Base-by-base conservation (phyloP, 1,284 basidiomycete genomes). In the Melampsora larici-populina region DNA sequence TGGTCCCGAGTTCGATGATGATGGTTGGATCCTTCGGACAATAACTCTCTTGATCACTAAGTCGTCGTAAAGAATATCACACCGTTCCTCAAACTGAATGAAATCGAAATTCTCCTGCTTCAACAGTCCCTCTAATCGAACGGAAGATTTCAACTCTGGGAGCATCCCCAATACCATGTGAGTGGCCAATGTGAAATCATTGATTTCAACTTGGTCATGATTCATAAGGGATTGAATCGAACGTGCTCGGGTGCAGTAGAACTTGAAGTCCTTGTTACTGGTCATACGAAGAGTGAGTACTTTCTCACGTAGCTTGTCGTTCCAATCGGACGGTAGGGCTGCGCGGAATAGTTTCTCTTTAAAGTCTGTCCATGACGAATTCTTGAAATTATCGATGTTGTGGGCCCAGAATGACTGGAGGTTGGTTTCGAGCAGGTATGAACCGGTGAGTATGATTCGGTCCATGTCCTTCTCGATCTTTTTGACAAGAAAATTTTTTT, bases 321-420 rank as follows among this genome's bases (percentile, higher is more conserved):
- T 18, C 69, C 69, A 70, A 17, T 26, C 15, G 1, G 31, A 55
- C 17, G 49, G 69, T 2, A 70, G 49, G 17, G 69, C 69, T 21
- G 58, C 40, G n/a, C 33, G 21, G n/a, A n/a, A n/a, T n/a, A n/a
- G n/a, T n/a, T n/a, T n/a, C n/a, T n/a, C n/a, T n/a, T n/a, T n/a
- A n/a, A 31, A 70, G 36, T 3, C 49, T 21, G n/a, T 11, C 69
- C 69, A 70, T 2, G 51, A 70, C 24, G 40, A 11, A 1, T 18
- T 18, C 3, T 11, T 1, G 31, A 58, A n/a, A 6, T 5, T 1
- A 2, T 17, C 3, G 13, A 33, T 3, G 15, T 33, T 26, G 46
- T 48, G 40, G 18, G 36, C 29, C 31, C 65, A 74, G 21, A 74
- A 64, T 7, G 62, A 13, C 2, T 29, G 26, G 2, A 46, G 43